Evolutionary conservation across 768 basidiomycete species (phyloP), one percentile per base, ranked within the genome.

Genomic region (Lactarius psammicola): DNA sequence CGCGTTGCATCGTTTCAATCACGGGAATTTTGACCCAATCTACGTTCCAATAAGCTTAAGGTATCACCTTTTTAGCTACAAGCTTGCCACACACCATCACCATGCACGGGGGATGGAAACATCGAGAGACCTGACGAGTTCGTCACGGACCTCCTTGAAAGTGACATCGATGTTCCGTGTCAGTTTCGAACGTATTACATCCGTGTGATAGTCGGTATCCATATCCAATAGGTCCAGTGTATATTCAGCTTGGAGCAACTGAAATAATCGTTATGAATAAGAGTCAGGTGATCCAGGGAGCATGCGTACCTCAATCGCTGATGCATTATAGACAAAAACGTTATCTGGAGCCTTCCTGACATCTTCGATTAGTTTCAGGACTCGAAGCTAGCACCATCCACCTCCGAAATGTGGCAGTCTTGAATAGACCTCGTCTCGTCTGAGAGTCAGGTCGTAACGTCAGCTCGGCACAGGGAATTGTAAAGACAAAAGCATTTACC

Each of bases 131-230:
- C n/a, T 5, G 46, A 23, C 3, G 20, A n/a, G 42, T n/a, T 44
- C 42, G 42, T 44, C 42, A 44, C 9, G 42, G 42, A 44, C 20
- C 11, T 49, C 46, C 23, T 49, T 55, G 30, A 65, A 60, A 17
- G 59, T 34, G 4, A 7, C 15, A 2, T n/a, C 30, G n/a, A 55
- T 53, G 15, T 53, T 36, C 33, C 58, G 51, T n/a, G 64, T 65
- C 30, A 65, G 15, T 26, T 65, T 46, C 3, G 58, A 20, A n/a
- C 64, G 64, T 8, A 65, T 54, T 30, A 65, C 23, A 10, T 18
- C 9, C 7, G 38, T 8, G 28, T 59, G 58, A 23, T 59, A 59
- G 10, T 51, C 18, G 20, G 8, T 57, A 36, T 46, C 28, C 5
- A 13, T 20, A 23, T 26, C 23, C 46, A 49, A 49, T 13, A 13